Percentiles rank a stretch among this genome's conserved stretches.
Evolutionary conservation across 2,329 filamentous ascomycete genomes (phyloP).

Genomic region (Ophiocordyceps polyrhachis-furcata): DNA sequence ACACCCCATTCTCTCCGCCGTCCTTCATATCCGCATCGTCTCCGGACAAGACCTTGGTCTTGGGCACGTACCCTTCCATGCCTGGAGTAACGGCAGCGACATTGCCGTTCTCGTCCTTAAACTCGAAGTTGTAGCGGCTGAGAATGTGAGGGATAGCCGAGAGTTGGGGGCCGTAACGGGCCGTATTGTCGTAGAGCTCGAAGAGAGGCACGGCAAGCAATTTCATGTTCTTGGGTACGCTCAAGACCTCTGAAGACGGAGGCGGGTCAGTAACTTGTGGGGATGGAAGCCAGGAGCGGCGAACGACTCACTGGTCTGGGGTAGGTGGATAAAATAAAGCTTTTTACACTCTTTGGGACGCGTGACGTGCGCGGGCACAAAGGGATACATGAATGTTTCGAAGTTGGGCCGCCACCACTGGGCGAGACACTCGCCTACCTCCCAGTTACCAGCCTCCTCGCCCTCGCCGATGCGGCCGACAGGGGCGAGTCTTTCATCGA

Average conservation of each 20-base stretch:
- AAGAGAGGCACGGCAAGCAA: slow-evolving; percentile 90
- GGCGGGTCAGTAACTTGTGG: slow-evolving; percentile 1
- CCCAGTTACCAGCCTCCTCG: slow-evolving; percentile 73
- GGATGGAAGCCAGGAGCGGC: not conserved
- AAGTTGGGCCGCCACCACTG: slow-evolving; percentile 99
- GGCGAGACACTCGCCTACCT: slow-evolving; percentile 82
- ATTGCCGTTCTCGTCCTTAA: slow-evolving; percentile 81
- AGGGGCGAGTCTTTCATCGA: slow-evolving; percentile 86
- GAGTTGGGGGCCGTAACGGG: slow-evolving; percentile 83
- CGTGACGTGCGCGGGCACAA: slow-evolving; percentile 88
- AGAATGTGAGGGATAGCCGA: slow-evolving; percentile 91
- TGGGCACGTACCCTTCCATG: slow-evolving; percentile 39
- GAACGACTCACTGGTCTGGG: slow-evolving; percentile 57
- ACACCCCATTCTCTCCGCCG: slow-evolving; percentile 27
- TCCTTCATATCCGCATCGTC: slow-evolving; percentile 43
- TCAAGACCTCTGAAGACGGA: slow-evolving; percentile 55
- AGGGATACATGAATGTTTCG: slow-evolving; percentile 99
- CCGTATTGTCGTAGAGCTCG: slow-evolving; percentile 95
- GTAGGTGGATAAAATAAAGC: slow-evolving; percentile 90
- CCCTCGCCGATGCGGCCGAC: slow-evolving; percentile 75
- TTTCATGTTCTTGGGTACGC: slow-evolving; percentile 99
- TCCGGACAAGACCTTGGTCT: slow-evolving; percentile 46
- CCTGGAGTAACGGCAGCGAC: slow-evolving; percentile 75
- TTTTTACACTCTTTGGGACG: slow-evolving; percentile 99
- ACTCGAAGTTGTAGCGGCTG: slow-evolving; percentile 93